phyloP scores from a whole-genome alignment of 169 alveolate genomes.

The Plasmodium coatneyi region DNA sequence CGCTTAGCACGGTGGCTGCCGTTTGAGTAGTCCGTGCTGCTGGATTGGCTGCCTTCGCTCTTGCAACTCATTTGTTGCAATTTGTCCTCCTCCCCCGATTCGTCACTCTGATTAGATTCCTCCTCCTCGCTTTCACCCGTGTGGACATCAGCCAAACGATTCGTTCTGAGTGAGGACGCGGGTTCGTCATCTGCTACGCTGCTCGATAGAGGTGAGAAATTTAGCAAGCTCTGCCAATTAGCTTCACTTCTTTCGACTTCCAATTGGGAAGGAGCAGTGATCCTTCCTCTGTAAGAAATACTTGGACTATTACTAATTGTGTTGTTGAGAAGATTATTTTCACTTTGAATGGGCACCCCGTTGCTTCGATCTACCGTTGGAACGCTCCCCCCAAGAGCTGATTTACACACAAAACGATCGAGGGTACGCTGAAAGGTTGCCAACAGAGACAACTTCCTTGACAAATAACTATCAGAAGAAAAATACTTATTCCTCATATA shows the following conservation, averaged over 20 bases:
- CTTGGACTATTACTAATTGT: neutral
- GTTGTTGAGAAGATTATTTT: neutral
- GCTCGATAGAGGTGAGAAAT: neutral
- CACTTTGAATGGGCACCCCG: neutral
- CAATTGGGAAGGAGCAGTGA: neutral
- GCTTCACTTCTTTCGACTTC: neutral
- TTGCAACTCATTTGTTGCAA: neutral
- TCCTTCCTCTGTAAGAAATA: neutral
- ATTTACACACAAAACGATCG: neutral
- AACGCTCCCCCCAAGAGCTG: neutral
- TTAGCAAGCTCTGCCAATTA: neutral
- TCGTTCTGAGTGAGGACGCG: neutral
- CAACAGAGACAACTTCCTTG: constrained; percentile 14
- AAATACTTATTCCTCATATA: neutral
- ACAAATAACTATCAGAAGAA: constrained; percentile 37
- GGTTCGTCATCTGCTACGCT: neutral
- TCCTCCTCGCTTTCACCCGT: neutral
- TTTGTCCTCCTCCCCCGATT: neutral
- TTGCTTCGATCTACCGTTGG: neutral
- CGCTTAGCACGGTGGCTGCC: neutral
- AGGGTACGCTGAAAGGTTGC: constrained; percentile 12
- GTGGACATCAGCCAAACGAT: neutral
- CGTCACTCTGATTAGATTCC: neutral
- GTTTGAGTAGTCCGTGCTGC: neutral
- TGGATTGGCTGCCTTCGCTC: neutral